Percentiles rank a stretch among this genome's conserved stretches.
Evolutionary conservation across 257 asterid species (phyloP).

Genomic region (Apocynum venetum): DNA sequence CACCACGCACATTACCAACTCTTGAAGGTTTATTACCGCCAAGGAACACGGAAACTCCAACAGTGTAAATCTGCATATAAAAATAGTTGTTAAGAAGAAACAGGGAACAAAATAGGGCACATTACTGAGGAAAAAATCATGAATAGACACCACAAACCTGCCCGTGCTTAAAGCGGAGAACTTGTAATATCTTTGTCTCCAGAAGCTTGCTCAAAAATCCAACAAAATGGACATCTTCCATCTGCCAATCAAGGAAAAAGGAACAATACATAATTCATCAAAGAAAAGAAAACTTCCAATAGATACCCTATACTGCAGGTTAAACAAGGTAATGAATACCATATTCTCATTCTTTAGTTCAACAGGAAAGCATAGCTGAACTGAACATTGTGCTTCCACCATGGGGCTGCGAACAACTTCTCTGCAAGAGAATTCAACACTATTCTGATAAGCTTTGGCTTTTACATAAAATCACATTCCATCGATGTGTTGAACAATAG

Average conservation of each 20-base stretch:
- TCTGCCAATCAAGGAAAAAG: slow-evolving; percentile 35
- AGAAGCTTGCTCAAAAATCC: slow-evolving; percentile 93
- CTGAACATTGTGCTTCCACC: slow-evolving; percentile 98
- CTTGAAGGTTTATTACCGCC: slow-evolving; percentile 96
- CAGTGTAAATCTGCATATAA: slow-evolving; percentile 69
- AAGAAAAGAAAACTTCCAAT: slow-evolving; percentile 5
- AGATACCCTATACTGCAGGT: neutral
- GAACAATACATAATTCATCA: neutral
- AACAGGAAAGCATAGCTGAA: slow-evolving; percentile 90
- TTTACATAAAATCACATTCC: slow-evolving; percentile 3
- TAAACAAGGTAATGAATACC: slow-evolving; percentile 30
- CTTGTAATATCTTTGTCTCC: slow-evolving; percentile 85
- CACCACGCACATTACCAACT: slow-evolving; percentile 80
- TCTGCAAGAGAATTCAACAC: slow-evolving; percentile 42
- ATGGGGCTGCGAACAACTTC: slow-evolving; percentile 90
- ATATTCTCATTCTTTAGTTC: slow-evolving; percentile 75
- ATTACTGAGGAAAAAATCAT: slow-evolving; percentile 12
- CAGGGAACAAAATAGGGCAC: slow-evolving; percentile 14
- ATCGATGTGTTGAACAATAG: slow-evolving; percentile 4
- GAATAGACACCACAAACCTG: slow-evolving; percentile 44
- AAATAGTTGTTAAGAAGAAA: slow-evolving; percentile 21
- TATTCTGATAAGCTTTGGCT: slow-evolving; percentile 21
- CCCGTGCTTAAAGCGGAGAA: slow-evolving; percentile 89
- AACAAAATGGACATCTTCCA: slow-evolving; percentile 85
- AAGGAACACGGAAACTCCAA: slow-evolving; percentile 90